Percentiles rank a stretch among this genome's conserved stretches.
phyloP scores from a whole-genome alignment of 805 yeast species.

The Ogataea siamensis region DNA sequence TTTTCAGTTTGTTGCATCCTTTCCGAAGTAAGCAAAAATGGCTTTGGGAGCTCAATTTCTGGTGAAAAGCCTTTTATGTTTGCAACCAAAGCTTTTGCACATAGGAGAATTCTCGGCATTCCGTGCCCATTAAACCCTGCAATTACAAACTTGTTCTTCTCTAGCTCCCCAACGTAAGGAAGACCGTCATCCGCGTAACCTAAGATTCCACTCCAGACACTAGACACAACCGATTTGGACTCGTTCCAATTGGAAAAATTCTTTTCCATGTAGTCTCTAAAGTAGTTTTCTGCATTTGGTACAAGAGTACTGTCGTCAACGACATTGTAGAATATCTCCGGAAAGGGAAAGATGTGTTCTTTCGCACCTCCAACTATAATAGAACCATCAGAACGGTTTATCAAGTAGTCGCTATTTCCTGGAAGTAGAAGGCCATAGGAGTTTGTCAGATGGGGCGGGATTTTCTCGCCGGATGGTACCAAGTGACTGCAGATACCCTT shows the following conservation, averaged over 20 bases:
- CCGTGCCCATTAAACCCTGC: slow-evolving; percentile 55
- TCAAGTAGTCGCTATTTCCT: slow-evolving; percentile 31
- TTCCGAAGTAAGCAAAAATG: slow-evolving; percentile 23
- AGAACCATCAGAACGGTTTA: slow-evolving; percentile 36
- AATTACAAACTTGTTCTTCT: slow-evolving; percentile 34
- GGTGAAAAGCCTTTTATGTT: slow-evolving; percentile 7
- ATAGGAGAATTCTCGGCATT: slow-evolving; percentile 44
- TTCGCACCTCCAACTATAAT: slow-evolving; percentile 36
- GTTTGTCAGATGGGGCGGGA: slow-evolving; percentile 35
- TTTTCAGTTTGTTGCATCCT: slow-evolving; percentile 21
- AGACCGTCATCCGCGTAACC: slow-evolving; percentile 41
- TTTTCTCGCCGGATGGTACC: slow-evolving; percentile 12
- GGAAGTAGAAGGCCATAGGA: slow-evolving; percentile 12
- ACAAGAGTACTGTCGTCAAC: slow-evolving; percentile 38
- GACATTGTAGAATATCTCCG: slow-evolving; percentile 27
- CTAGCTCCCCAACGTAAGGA: slow-evolving; percentile 44
- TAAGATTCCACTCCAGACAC: slow-evolving; percentile 45
- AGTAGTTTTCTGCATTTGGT: slow-evolving; percentile 23
- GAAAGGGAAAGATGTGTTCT: slow-evolving; percentile 24
- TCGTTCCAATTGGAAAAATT: slow-evolving; percentile 36
- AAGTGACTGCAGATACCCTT: slow-evolving; percentile 35
- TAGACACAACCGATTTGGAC: slow-evolving; percentile 24
- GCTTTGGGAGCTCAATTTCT: slow-evolving; percentile 19
- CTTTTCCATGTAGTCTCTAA: slow-evolving; percentile 32
- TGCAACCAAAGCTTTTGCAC: slow-evolving; percentile 39